Percentiles rank a stretch among this genome's conserved stretches.
Evolutionary conservation across 2,329 filamentous ascomycete species (phyloP).

Genomic region (Lasiodiplodia citricola): DNA sequence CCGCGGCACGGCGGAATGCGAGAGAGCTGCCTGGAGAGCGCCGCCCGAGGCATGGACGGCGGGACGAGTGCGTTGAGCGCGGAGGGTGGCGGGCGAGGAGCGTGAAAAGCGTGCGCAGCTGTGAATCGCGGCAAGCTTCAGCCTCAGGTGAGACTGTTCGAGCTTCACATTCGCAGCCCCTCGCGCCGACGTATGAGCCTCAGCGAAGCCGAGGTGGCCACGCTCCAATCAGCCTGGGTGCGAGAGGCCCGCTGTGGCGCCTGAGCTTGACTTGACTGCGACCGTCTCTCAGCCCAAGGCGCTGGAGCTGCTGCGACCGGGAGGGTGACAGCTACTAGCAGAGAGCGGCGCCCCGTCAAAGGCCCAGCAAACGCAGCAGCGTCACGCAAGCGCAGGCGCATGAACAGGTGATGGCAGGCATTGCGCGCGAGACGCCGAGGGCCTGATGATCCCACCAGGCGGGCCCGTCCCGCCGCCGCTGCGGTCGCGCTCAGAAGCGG

Average conservation of each 20-base stretch:
- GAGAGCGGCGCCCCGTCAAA: background rate
- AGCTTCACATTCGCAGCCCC: slow-evolving; percentile 16
- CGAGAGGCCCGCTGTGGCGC: slow-evolving; percentile 11
- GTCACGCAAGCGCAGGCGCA: background rate
- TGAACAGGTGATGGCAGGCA: slow-evolving; percentile 10
- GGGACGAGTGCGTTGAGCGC: background rate
- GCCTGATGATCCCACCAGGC: background rate
- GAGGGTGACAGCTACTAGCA: background rate
- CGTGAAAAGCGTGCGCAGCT: slow-evolving; percentile 11
- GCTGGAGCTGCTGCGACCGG: slow-evolving; percentile 1
- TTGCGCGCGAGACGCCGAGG: background rate
- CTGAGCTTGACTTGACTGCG: slow-evolving; percentile 4
- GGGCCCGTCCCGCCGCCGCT: background rate
- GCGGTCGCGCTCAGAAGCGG: slow-evolving; percentile 5
- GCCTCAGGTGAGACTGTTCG: slow-evolving; percentile 17
- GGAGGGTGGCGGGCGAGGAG: background rate
- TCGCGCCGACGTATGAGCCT: slow-evolving; percentile 8
- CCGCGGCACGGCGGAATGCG: slow-evolving; percentile 14
- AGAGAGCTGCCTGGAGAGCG: slow-evolving; percentile 9
- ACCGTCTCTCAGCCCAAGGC: background rate
- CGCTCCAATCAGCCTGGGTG: slow-evolving; percentile 22
- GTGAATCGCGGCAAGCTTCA: slow-evolving; percentile 14
- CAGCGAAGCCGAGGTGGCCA: slow-evolving; percentile 25
- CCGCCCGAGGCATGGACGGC: slow-evolving; percentile 25
- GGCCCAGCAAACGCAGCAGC: background rate